These are phyloP conservation scores for Rosa hybrid DNA, from an alignment of 331 rosid species.

Conservation along the genomic window DNA sequence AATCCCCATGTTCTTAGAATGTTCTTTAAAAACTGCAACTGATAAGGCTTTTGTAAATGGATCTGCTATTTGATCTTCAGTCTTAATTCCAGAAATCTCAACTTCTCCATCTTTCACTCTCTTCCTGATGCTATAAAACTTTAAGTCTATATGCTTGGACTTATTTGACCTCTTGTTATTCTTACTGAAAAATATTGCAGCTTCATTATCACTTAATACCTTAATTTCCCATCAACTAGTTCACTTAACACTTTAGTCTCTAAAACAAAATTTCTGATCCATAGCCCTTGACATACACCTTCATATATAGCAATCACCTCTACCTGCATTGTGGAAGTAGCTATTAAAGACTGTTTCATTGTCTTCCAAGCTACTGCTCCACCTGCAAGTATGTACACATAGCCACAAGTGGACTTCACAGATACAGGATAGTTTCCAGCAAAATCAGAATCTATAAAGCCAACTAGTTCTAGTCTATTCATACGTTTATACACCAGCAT, in stretches of 20 bases:
- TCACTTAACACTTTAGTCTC: not conserved
- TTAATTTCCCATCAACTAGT: no score
- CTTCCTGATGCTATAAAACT: no score
- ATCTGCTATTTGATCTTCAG: no score
- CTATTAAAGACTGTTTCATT: not conserved
- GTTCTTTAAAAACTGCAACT: no score
- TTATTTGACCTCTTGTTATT: no score
- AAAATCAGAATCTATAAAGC: not conserved
- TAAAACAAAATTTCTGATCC: not conserved
- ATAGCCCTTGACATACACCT: not conserved
- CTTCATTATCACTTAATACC: no score
- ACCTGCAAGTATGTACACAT: not conserved
- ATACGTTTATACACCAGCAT: not conserved
- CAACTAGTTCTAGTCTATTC: not conserved
- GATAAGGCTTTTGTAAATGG: no score
- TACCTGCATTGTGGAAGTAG: constrained; percentile 6
- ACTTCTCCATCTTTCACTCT: no score
- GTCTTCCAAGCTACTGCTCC: not conserved
- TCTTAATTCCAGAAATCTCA: no score
- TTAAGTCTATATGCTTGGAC: no score
- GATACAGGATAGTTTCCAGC: not conserved
- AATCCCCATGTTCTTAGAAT: no score
- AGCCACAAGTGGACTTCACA: not conserved
- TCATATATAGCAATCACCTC: not conserved
- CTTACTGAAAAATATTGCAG: no score